Percentiles rank a stretch among this genome's conserved stretches.
phyloP scores from a whole-genome alignment of 345 rosid species.

The Sonneratia caseolaris region DNA sequence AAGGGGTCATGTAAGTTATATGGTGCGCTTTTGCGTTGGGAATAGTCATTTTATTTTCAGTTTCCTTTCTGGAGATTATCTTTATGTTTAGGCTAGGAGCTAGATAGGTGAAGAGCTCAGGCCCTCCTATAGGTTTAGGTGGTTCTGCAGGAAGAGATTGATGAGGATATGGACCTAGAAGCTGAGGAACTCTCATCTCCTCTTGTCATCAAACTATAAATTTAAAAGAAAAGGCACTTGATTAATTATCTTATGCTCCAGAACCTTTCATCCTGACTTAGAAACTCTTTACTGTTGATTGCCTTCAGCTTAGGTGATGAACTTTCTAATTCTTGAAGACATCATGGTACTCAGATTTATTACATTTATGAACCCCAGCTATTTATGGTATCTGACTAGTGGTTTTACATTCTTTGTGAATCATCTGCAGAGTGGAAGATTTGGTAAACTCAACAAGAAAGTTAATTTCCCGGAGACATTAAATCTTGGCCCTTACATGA shows the following conservation, averaged over 20 bases:
- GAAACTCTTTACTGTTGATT: neutral
- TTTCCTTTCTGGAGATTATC: neutral
- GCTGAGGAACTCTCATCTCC: neutral
- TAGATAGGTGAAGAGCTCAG: neutral
- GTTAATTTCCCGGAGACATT: constrained; percentile 79
- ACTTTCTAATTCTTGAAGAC: neutral
- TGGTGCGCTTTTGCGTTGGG: neutral
- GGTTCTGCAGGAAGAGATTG: neutral
- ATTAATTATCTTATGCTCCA: neutral
- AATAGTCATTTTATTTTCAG: neutral
- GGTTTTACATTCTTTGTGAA: constrained; percentile 1
- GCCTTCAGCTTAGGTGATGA: neutral
- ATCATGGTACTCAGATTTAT: neutral
- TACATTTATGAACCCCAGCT: neutral
- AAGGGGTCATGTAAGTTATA: too few species aligned
- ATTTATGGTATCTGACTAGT: neutral
- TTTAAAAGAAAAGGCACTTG: neutral
- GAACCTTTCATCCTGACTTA: neutral
- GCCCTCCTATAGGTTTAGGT: neutral
- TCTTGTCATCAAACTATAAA: neutral
- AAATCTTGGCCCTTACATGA: constrained; percentile 79
- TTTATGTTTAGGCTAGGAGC: neutral
- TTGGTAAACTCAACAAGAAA: constrained; percentile 95
- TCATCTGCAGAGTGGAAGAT: constrained; percentile 73
- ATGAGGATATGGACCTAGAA: neutral